phyloP scores from a whole-genome alignment of 257 asterid species.

The Forsythia viridissima region DNA sequence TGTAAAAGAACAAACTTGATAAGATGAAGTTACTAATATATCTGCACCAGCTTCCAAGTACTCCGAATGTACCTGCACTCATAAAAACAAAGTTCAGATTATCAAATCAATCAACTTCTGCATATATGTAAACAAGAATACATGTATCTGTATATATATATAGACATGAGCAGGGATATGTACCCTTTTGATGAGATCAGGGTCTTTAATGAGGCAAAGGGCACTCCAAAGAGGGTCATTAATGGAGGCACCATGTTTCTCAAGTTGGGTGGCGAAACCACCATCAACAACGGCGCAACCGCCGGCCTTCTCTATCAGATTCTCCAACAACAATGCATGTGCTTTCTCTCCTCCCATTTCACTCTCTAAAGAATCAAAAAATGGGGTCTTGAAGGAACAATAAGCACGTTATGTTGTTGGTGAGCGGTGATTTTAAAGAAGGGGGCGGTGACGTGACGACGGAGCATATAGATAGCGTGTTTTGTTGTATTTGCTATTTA shows the following conservation, averaged over 20 bases:
- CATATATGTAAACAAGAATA: neutral
- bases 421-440: constrained; percentile 14
- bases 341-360: constrained; percentile 41
- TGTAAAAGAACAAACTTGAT: constrained; percentile 48
- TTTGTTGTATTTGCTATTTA: neutral
- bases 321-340: constrained; percentile 36
- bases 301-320: constrained; percentile 54
- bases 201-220: constrained; percentile 66
- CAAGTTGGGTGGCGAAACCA: constrained; percentile 82
- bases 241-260: constrained; percentile 69
- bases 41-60: constrained; percentile 84
- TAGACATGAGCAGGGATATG: neutral
- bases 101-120: neutral
- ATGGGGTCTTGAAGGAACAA: constrained; percentile 5
- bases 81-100: neutral
- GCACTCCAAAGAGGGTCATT: constrained; percentile 93
- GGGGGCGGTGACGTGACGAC: constrained; percentile 1
- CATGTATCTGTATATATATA: neutral
- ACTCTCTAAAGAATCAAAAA: neutral
- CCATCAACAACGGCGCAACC: constrained; percentile 91
- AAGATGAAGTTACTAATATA: constrained; percentile 67
- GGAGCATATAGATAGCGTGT: neutral
- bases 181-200: constrained; percentile 63
- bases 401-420: constrained; percentile 14
- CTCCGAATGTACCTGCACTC: constrained; percentile 71